Base-by-base conservation (phyloP, 306 rosid species). In the Quercus engelmannii region DNA sequence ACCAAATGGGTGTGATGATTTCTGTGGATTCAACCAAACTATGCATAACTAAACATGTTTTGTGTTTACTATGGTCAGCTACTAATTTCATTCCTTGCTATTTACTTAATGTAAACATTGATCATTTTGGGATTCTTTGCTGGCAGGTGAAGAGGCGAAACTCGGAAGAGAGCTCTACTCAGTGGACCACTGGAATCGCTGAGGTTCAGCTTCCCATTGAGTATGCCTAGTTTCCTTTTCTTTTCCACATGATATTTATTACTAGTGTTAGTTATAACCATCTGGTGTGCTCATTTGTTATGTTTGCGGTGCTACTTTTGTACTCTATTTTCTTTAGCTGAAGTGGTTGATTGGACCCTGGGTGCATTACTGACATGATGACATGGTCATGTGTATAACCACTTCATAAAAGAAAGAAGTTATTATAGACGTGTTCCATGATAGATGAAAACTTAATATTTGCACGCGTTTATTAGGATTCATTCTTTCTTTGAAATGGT, bases 121-220 rank as follows among this genome's bases (percentile, higher is more conserved):
- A 56, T 56, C 4, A 4, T 30, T 64, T 35, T 52, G 3, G 49
- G 38, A 30, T 13, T 55, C 15, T 86, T 74, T 59, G 38, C 28
- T 79, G 55, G 81, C 86, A 94, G 99, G 99, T 94, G 55, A 95
- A 95, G 80, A 91, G 85, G 74, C 82, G 98, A 65, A 93, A 93
- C 85, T 93, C 99, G 5, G 97, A 91, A 85, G 99, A 95, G 83
- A 93, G 99, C 83, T 95, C 99, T 56, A 95, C 98, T 41, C 99
- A 93, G 83, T 95, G 99, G 99, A 95, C 99, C 65, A 95, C 99
- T 76, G 99, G 98, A 74, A 95, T 95, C 52, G 99, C 99, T 1
- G 99, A 95, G 93, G 73, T 95, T 73, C 99, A 95, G 91, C 98
- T 95, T 77, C 98, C 99, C 19, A 95, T 95, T 30, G 99, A 95